These are phyloP conservation scores for Penicillium antarcticum DNA, from an alignment of 495 filamentous ascomycete genomes.

Conservation along the genomic window DNA sequence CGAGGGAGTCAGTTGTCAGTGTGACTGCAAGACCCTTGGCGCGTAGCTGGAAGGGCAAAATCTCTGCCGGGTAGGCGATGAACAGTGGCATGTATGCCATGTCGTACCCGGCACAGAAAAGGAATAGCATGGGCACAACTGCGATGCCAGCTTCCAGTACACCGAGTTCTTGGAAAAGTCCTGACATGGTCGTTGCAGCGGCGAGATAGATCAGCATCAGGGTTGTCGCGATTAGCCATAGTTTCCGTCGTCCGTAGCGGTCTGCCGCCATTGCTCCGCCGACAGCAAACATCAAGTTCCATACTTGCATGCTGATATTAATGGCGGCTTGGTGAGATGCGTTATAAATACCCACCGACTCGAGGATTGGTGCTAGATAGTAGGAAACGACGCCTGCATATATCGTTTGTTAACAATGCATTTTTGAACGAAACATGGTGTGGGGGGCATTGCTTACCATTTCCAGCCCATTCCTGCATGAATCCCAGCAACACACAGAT, in stretches of 20 bases:
- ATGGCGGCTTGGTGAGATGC: conserved; percentile 42
- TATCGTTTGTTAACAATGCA: background rate
- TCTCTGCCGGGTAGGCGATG: conserved; percentile 61
- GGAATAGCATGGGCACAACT: conserved; percentile 58
- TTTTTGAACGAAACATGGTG: background rate
- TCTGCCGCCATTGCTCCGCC: conserved; percentile 55
- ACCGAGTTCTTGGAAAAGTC: conserved; percentile 45
- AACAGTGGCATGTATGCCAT: conserved; percentile 60
- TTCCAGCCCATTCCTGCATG: conserved; percentile 65
- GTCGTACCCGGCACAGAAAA: conserved; percentile 55
- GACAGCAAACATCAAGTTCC: conserved; percentile 28
- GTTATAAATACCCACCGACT: conserved; percentile 51
- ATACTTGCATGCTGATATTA: conserved; percentile 25
- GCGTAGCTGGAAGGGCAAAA: conserved; percentile 62
- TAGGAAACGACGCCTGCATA: conserved; percentile 53
- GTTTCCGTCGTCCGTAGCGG: conserved; percentile 52
- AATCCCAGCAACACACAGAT: conserved; percentile 57
- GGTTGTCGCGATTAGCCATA: conserved; percentile 53
- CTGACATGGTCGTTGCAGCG: conserved; percentile 51
- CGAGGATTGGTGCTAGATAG: conserved; percentile 53
- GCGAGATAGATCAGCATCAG: conserved; percentile 57
- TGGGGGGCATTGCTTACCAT: conserved; percentile 36
- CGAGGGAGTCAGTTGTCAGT: conserved; percentile 54
- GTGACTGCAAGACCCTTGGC: conserved; percentile 67
- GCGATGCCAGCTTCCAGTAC: conserved; percentile 47